Conservation (phyloP, 805 yeast genomes). For the Schwanniomyces sp. region DNA sequence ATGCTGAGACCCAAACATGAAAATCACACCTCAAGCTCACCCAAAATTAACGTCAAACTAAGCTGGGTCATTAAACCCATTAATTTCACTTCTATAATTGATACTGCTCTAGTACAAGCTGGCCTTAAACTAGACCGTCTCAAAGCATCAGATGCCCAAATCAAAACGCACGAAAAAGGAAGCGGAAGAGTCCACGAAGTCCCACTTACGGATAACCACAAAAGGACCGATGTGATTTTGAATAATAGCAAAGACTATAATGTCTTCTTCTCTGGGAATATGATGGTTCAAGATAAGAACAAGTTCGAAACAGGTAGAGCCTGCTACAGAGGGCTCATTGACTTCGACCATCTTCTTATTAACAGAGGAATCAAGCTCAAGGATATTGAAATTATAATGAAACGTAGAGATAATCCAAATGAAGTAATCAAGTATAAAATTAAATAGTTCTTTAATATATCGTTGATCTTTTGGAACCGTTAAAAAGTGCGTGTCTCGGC, state of each 20-base stretch:
- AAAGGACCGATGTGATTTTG: constrained; percentile 1
- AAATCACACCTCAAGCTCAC: not conserved
- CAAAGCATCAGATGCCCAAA: constrained; percentile 16
- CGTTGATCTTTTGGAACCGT: not conserved
- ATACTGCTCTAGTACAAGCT: constrained; percentile 18
- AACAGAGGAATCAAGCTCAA: constrained; percentile 30
- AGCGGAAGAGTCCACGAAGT: constrained; percentile 29
- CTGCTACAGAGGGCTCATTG: constrained; percentile 27
- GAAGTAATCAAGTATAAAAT: constrained; percentile 10
- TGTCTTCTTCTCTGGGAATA: constrained; percentile 24
- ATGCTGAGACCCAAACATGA: constrained; percentile 3
- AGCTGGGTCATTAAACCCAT: constrained; percentile 30
- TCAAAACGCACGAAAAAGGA: constrained; percentile 23
- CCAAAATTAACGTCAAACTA: constrained; percentile 3
- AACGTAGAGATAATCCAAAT: constrained; percentile 3
- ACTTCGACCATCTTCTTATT: constrained; percentile 29
- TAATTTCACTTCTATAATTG: constrained; percentile 14
- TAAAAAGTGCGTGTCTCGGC: not conserved
- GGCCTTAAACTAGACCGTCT: constrained; percentile 27
- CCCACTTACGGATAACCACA: constrained; percentile 5
- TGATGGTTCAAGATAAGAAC: constrained; percentile 18
- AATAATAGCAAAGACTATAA: constrained; percentile 20
- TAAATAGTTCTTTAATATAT: constrained; percentile 1
- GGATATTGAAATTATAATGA: constrained; percentile 16
- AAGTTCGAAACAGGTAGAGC: constrained; percentile 16